These are phyloP conservation scores for Penicillium desertorum DNA, from an alignment of 495 filamentous ascomycete species.

Conservation along the genomic window DNA sequence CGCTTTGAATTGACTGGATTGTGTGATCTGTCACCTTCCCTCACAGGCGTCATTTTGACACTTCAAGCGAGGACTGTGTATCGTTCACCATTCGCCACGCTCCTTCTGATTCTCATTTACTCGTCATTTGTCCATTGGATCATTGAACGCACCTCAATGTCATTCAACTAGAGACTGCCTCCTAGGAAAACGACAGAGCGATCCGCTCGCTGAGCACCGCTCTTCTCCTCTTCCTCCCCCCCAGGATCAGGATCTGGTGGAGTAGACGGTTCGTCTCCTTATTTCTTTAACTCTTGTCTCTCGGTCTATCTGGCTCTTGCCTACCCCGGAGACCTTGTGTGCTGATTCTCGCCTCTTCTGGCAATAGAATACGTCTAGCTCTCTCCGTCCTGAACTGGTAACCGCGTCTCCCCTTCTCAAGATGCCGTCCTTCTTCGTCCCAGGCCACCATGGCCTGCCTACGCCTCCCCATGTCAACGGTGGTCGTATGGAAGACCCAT, in stretches of 20 bases:
- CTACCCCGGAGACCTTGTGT: slow-evolving; percentile 9
- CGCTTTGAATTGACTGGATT: slow-evolving; percentile 9
- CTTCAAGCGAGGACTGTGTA: slow-evolving; percentile 8
- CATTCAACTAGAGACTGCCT: slow-evolving; percentile 45
- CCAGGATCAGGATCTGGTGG: slow-evolving; percentile 47
- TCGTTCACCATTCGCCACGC: slow-evolving; percentile 11
- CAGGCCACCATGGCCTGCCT: slow-evolving; percentile 45
- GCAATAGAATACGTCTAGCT: slow-evolving; percentile 35
- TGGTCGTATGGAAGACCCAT: slow-evolving; percentile 44
- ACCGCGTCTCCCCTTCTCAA: slow-evolving; percentile 19
- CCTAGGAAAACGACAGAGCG: slow-evolving; percentile 38
- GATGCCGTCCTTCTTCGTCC: slow-evolving; percentile 50
- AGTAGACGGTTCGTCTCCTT: slow-evolving; percentile 51
- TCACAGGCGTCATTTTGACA: slow-evolving; percentile 6
- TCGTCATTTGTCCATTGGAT: slow-evolving; percentile 21
- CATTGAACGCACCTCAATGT: slow-evolving; percentile 39
- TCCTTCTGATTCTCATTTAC: slow-evolving; percentile 32
- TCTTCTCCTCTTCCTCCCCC: slow-evolving; percentile 24
- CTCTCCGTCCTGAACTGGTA: slow-evolving; percentile 44
- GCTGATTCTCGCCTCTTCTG: slow-evolving; percentile 20
- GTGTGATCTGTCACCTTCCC: slow-evolving; percentile 5
- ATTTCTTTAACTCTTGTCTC: slow-evolving; percentile 16
- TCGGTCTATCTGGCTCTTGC: slow-evolving; percentile 10
- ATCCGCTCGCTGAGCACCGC: slow-evolving; percentile 46
- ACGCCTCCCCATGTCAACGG: slow-evolving; percentile 47